phyloP scores from a whole-genome alignment of 2,329 filamentous ascomycete genomes.

The Pseudogymnoascus sp. region DNA sequence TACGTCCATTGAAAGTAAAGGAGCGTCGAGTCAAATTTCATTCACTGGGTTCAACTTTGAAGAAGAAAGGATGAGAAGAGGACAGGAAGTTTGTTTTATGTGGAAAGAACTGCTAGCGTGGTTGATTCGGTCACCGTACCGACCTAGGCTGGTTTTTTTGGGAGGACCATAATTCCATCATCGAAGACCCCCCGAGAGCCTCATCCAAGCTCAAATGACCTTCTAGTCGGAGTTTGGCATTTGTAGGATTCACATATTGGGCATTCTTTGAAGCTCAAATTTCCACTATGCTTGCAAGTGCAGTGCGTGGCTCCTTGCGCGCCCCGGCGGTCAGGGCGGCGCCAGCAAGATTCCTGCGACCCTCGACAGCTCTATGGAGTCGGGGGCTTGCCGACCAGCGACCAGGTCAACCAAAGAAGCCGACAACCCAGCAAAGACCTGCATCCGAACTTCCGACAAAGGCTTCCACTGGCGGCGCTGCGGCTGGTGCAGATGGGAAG shows the following conservation, averaged over 20 bases:
- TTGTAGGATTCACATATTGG: slow-evolving; percentile 9
- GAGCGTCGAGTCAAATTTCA: slow-evolving; percentile 52
- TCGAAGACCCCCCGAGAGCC: neutral
- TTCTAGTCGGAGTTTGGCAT: slow-evolving; percentile 20
- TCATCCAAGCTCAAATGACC: slow-evolving; percentile 7
- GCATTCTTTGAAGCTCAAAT: slow-evolving; percentile 6
- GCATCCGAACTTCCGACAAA: slow-evolving; percentile 8
- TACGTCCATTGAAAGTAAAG: slow-evolving; percentile 37
- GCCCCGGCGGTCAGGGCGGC: slow-evolving; percentile 20
- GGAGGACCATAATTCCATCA: slow-evolving; percentile 8
- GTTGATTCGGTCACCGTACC: slow-evolving; percentile 15
- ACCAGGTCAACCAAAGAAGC: slow-evolving; percentile 22
- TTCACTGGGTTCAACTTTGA: slow-evolving; percentile 49
- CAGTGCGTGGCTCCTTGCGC: slow-evolving; percentile 21
- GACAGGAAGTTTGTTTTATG: slow-evolving; percentile 11
- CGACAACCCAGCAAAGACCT: slow-evolving; percentile 17
- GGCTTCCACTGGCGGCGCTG: slow-evolving; percentile 9
- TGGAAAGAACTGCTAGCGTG: slow-evolving; percentile 16
- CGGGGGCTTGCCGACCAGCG: slow-evolving; percentile 36
- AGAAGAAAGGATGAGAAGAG: slow-evolving; percentile 32
- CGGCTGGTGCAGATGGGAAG: slow-evolving; percentile 13
- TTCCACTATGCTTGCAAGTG: slow-evolving; percentile 26
- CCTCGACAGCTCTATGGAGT: slow-evolving; percentile 32
- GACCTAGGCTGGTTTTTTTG: slow-evolving; percentile 20
- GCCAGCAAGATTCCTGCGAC: slow-evolving; percentile 25